Evolutionary conservation across 108 stramenopile genomes (phyloP), one percentile per base, ranked within the genome.

Genomic region (Bacterosira constricta): DNA sequence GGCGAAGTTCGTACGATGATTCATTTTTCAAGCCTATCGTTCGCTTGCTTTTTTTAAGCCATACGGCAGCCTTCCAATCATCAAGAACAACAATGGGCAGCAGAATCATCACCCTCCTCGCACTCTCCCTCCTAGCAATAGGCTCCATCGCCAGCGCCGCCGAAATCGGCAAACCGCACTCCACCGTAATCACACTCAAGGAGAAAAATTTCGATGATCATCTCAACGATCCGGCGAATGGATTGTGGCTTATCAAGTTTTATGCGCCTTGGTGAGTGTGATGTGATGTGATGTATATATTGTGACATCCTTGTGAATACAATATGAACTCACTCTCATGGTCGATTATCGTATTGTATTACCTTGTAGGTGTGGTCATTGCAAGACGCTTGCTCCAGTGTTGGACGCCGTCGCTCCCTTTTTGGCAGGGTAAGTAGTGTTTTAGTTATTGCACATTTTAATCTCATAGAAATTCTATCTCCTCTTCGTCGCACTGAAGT

Each of bases 211-310:
- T 88, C 37, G 51, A 72, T 8, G 61, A 69, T 7, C 69, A 80
- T 15, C 59, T 92, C 52, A 73, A 82, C 31, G 91, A 90, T 66
- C 75, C 80, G 1, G 85, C 81, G 32, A 94, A 94, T 52, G 81
- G 83, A 3, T 26, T 90, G 3, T 95, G 89, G 88, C 68, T 93
- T 9, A 69, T 90, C 36, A 89, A 90, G 46, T 90, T 90, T 66
- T 90, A 86, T 73, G 89, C 88, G 15, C 88, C 88, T 34, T 93
- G 92, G 92, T 91, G 75, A 55, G 84, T 69, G 9, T 46, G 75
- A 37, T 75, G 3, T 6, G 27, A 1, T 34, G 52, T 38, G 2
- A 18, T 63, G 20, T 21, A 13, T 27, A 29, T 5, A 47, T 26
- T 17, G 20, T 12, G 45, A 15, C 3, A 30, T 21, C 44, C 12